Percentiles rank a stretch among this genome's conserved stretches.
These are phyloP conservation scores for Phyllosticta citriasiana DNA, from an alignment of 2,329 filamentous ascomycete genomes.

Conservation along the genomic window DNA sequence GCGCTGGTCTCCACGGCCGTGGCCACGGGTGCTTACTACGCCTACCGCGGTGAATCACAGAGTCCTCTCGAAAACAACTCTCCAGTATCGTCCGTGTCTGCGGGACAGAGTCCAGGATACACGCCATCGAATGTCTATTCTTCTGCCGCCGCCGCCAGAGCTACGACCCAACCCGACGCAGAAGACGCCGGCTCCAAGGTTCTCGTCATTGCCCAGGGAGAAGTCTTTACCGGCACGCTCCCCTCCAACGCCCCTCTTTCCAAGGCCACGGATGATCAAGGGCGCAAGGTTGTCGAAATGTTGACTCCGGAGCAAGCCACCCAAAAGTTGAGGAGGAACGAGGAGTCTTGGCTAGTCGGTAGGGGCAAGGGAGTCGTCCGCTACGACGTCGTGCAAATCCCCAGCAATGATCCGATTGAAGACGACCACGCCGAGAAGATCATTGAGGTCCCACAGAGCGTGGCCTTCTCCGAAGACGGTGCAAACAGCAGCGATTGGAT, in stretches of 20 bases:
- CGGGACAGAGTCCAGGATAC: constrained; percentile 22
- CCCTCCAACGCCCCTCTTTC: constrained; percentile 77
- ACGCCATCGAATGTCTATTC: constrained; percentile 17
- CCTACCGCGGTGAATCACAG: constrained; percentile 42
- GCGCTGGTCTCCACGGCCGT: constrained; percentile 58
- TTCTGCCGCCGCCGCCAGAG: constrained; percentile 13
- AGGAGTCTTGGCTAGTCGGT: constrained; percentile 85
- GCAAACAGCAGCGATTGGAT: constrained; percentile 78
- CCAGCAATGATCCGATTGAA: constrained; percentile 95
- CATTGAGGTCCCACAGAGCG: constrained; percentile 67
- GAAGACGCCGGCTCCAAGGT: constrained; percentile 53
- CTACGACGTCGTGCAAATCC: constrained; percentile 89
- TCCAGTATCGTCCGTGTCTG: constrained; percentile 12
- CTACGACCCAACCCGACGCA: constrained; percentile 24
- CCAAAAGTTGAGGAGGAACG: constrained; percentile 74
- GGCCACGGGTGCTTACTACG: constrained; percentile 69
- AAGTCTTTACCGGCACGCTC: constrained; percentile 80
- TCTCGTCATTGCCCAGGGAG: constrained; percentile 79
- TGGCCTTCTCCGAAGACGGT: constrained; percentile 45
- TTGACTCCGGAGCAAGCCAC: constrained; percentile 90
- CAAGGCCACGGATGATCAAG: constrained; percentile 78
- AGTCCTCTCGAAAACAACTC: constrained; percentile 10
- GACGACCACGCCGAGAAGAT: constrained; percentile 98
- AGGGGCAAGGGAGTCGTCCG: constrained; percentile 83
- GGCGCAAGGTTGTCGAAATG: constrained; percentile 87